phyloP scores from a whole-genome alignment of 2,329 filamentous ascomycete genomes.

The Calonectria montana region DNA sequence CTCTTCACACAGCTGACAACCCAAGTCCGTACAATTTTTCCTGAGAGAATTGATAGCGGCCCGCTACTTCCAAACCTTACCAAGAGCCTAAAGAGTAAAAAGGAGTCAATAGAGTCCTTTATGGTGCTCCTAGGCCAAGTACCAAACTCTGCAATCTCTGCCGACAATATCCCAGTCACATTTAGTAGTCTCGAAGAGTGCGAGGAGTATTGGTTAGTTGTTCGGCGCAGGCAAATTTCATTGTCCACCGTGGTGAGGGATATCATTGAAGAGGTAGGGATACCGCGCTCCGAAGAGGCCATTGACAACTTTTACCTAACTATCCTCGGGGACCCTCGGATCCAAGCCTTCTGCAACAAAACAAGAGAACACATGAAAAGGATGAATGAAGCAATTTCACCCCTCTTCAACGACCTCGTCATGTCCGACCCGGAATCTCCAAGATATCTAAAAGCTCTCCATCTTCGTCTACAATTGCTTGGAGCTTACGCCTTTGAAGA shows the following conservation, averaged over 20 bases:
- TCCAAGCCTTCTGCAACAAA: constrained; percentile 25
- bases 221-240: constrained; percentile 4
- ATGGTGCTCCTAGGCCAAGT: constrained; percentile 24
- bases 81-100: constrained; percentile 24
- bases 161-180: neutral
- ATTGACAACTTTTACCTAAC: constrained; percentile 20
- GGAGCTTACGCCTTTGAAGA: constrained; percentile 44
- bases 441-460: constrained; percentile 45
- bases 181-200: constrained; percentile 36
- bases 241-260: constrained; percentile 30
- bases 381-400: constrained; percentile 45
- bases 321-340: constrained; percentile 19
- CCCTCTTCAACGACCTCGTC: constrained; percentile 47
- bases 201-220: constrained; percentile 27
- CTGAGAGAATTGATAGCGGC: constrained; percentile 19
- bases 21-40: constrained; percentile 29
- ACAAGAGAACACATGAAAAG: constrained; percentile 21
- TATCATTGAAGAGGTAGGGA: constrained; percentile 7
- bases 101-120: constrained; percentile 34
- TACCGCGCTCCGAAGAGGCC: neutral
- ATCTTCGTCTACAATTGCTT: constrained; percentile 46
- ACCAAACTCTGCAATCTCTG: constrained; percentile 10
- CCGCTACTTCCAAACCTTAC: constrained; percentile 33
- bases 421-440: constrained; percentile 40
- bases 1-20: constrained; percentile 28